Percentiles rank a stretch among this genome's conserved stretches.
These are phyloP conservation scores for Phycomyces blakesleeanus DNA, from an alignment of 192 early-diverging fungal genomes.

Conservation along the genomic window DNA sequence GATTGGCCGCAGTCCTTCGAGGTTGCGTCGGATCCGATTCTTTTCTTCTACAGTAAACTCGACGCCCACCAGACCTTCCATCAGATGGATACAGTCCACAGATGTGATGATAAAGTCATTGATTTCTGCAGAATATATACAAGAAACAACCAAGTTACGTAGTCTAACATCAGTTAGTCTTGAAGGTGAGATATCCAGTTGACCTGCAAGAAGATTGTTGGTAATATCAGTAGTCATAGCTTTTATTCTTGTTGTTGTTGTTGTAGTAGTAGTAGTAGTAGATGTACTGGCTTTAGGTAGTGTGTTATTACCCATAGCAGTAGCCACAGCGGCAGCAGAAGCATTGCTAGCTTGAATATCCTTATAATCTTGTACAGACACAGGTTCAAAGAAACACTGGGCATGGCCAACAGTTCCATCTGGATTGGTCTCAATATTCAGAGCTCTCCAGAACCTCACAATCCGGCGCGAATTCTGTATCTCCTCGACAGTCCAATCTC, in stretches of 20 bases:
- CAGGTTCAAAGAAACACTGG: too few species aligned
- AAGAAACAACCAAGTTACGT: slow-evolving; percentile 61
- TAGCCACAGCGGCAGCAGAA: too few species aligned
- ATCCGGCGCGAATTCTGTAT: too few species aligned
- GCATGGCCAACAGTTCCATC: too few species aligned
- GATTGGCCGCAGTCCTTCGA: slow-evolving; percentile 74
- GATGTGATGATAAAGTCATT: slow-evolving; percentile 77
- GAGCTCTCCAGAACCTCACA: too few species aligned
- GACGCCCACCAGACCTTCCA: slow-evolving; percentile 71
- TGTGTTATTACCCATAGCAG: too few species aligned
- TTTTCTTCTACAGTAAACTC: slow-evolving; percentile 81
- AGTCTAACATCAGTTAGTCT: too few species aligned
- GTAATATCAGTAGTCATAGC: not conserved
- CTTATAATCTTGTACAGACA: too few species aligned
- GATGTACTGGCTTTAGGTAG: not conserved
- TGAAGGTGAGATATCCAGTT: too few species aligned
- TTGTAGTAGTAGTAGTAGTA: not conserved
- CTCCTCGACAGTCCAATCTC: too few species aligned
- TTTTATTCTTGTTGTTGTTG: not conserved
- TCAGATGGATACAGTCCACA: slow-evolving; percentile 72
- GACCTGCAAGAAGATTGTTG: not conserved
- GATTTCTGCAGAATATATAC: slow-evolving; percentile 74
- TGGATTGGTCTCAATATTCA: too few species aligned
- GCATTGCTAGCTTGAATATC: too few species aligned
- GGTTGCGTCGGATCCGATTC: slow-evolving; percentile 82